Conservation (phyloP, 257 asterid genomes). For the Lithospermum erythrorhizon region DNA sequence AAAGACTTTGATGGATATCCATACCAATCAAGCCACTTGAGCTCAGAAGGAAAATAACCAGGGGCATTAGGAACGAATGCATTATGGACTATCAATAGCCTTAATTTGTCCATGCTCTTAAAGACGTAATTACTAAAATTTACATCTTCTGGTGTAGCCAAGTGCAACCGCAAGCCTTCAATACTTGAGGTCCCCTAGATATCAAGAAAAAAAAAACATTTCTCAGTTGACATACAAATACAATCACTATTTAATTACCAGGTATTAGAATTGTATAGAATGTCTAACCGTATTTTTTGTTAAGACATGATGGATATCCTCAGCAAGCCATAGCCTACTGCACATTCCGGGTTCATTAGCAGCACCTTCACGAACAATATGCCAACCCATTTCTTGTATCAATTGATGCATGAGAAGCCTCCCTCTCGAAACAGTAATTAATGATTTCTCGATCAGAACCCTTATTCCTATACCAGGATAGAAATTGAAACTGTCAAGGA, state of each 20-base stretch:
- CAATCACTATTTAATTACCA: not conserved
- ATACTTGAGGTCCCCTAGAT: too few species aligned
- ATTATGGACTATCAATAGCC: not conserved
- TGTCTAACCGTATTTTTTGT: not conserved
- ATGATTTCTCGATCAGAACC: conserved; percentile 7
- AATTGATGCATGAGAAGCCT: conserved; percentile 1
- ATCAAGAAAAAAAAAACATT: not conserved
- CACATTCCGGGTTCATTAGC: conserved; percentile 8
- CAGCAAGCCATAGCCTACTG: conserved; percentile 5
- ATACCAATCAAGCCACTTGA: not conserved
- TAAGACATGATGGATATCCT: conserved; percentile 1
- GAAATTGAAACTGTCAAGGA: conserved; percentile 11
- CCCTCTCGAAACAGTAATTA: conserved; percentile 7
- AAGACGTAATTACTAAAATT: too few species aligned
- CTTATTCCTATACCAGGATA: conserved; percentile 2
- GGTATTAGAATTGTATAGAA: not conserved
- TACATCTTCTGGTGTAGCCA: too few species aligned
- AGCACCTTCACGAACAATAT: conserved; percentile 7
- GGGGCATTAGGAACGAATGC: not conserved
- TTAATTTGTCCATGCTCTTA: too few species aligned
- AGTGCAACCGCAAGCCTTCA: too few species aligned
- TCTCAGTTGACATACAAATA: too few species aligned
- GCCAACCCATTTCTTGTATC: conserved; percentile 12
- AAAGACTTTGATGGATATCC: not conserved
- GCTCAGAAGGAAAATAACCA: not conserved